Percentiles rank a stretch among this genome's conserved stretches.
Conservation (phyloP, 257 asterid genomes). For the Nyctanthes arbortristis region DNA sequence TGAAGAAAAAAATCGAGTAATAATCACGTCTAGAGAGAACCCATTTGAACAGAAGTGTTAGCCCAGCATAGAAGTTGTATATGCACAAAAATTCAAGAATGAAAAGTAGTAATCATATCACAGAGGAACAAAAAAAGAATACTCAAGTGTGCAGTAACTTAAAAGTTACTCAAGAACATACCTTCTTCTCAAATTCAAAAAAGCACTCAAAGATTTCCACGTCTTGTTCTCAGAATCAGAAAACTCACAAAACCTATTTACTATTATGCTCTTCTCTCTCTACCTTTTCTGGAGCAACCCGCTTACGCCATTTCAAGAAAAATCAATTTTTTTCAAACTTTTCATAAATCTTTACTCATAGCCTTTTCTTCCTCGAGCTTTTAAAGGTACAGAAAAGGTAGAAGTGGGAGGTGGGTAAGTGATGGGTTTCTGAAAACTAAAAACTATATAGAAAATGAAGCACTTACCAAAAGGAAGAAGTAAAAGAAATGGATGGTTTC, state of each 20-base stretch:
- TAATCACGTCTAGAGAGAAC: conserved; percentile 28
- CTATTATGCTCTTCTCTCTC: conserved; percentile 26
- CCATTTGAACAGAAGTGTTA: conserved; percentile 9
- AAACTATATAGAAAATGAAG: conserved; percentile 24
- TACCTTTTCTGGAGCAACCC: conserved; percentile 46
- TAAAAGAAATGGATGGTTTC: conserved; percentile 26
- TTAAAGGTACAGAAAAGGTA: conserved; percentile 18
- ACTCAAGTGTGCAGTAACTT: conserved; percentile 19
- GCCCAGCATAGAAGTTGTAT: conserved; percentile 15
- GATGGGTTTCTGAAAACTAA: conserved; percentile 27
- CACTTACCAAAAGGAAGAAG: conserved; percentile 41
- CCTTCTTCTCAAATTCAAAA: conserved; percentile 50
- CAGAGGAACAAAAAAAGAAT: neutral
- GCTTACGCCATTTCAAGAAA: conserved; percentile 17
- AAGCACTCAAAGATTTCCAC: conserved; percentile 37
- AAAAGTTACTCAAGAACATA: conserved; percentile 31
- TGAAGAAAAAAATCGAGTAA: conserved; percentile 40
- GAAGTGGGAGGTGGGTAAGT: neutral
- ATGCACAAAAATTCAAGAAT: conserved; percentile 22
- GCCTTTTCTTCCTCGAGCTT: conserved; percentile 28
- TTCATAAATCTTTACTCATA: conserved; percentile 13
- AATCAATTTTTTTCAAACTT: conserved; percentile 15
- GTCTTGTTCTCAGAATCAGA: conserved; percentile 41
- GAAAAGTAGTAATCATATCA: conserved; percentile 16
- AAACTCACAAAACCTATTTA: conserved; percentile 29